These are phyloP conservation scores for Anastatica hierochuntica DNA, from an alignment of 345 rosid species.

Conservation along the genomic window DNA sequence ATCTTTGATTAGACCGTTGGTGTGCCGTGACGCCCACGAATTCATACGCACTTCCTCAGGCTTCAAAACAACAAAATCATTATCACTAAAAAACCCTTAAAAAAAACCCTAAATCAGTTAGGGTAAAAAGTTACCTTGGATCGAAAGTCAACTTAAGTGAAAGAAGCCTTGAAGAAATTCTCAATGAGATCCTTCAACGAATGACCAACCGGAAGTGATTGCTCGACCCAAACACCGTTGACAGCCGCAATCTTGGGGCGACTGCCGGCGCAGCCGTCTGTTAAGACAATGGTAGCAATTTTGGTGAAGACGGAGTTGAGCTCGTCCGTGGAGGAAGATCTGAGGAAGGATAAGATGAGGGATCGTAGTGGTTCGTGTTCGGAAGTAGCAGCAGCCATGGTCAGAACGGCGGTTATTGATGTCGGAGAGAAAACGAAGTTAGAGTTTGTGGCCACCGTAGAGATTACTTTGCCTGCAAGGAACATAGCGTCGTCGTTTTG, in stretches of 20 bases:
- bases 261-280: not conserved
- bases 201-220: not conserved
- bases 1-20: constrained; percentile 6
- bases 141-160: constrained; percentile 4
- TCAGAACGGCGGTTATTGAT: constrained; percentile 4
- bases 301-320: not conserved
- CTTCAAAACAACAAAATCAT: not conserved
- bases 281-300: not conserved
- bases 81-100: not conserved
- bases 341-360: not conserved
- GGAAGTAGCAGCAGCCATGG: not conserved
- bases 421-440: constrained; percentile 13
- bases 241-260: not conserved
- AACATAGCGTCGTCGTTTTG: constrained; percentile 9
- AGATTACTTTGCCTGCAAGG: constrained; percentile 7
- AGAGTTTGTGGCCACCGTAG: not conserved
- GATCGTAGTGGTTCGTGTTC: not conserved
- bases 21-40: not conserved
- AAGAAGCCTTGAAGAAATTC: constrained; percentile 1
- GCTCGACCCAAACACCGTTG: constrained; percentile 11
- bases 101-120: no score
- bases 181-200: not conserved
- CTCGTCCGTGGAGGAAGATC: not conserved
- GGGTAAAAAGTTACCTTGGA: constrained; percentile 2
- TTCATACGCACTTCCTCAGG: not conserved